Evolutionary conservation across 2,329 filamentous ascomycete species (phyloP), one percentile per base, ranked within the genome.

Genomic region (Xylaria sp.): DNA sequence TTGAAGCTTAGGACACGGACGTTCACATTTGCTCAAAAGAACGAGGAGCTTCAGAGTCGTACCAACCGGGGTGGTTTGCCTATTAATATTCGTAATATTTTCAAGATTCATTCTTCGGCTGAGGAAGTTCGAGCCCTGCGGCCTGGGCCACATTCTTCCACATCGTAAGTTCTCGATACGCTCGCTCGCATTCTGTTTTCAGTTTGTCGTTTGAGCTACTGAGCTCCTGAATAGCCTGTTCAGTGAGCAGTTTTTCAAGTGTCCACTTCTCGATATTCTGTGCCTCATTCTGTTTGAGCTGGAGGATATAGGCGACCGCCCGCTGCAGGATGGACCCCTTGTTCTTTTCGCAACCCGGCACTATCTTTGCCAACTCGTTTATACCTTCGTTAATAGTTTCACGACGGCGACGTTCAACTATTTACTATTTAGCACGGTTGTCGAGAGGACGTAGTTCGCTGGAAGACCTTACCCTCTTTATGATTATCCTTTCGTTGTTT

Each of bases 321-420:
- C 94, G 91, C 74, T 96, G 91, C 37, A 99, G 82, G 67, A 99
- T 98, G 2, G 93, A 96, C 0, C 95, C 95, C 79, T 99, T 99
- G 82, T 99, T 98, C 83, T 98, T 99, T 78, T 99, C 95, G 72
- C 94, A 97, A 13, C 93, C 93, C 0, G 95, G 95, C 0, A 99
- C 95, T 68, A 99, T 96, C 80, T 97, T 98, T 68, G 94, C 92
- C 29, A 99, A 86, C 77, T 98, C 95, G 73, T 97, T 98, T 70
- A 99, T 99, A 51, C 95, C 95, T 78, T 99, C 95, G 68, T 99
- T 99, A 76, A 99, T 99, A 0, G 95, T 97, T 78, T 99, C 95
- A 66, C 95, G 91, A 44, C 95, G 92, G 61, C 95, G 92, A 63
- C 95, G 92, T 79, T 99, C 95, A 64, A 99, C 95, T 98, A 31